Evolutionary conservation across 805 yeast species (phyloP).

Genomic region (Candida orba): DNA sequence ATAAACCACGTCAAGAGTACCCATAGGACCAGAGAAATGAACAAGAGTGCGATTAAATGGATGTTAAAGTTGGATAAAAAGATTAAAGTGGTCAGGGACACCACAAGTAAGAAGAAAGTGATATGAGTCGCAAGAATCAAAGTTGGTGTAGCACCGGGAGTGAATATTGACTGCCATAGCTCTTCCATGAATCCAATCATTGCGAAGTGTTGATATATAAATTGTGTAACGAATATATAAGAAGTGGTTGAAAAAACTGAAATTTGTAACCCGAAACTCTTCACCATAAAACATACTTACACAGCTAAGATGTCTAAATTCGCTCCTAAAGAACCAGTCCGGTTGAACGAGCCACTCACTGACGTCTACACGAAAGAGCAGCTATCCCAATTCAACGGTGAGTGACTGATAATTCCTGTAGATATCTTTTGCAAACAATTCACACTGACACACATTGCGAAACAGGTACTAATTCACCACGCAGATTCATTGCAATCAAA

Average conservation of each 20-base stretch:
- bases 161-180: conserved; percentile 84
- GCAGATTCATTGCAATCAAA: conserved; percentile 66
- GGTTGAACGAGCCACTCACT: conserved; percentile 44
- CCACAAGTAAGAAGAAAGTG: conserved; percentile 61
- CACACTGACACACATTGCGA: too few species aligned
- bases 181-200: conserved; percentile 44
- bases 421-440: too few species aligned
- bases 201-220: background rate
- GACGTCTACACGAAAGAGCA: conserved; percentile 35
- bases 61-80: conserved; percentile 49
- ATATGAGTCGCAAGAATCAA: conserved; percentile 82
- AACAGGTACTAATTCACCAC: conserved; percentile 30
- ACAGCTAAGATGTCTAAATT: conserved; percentile 25
- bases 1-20: conserved; percentile 84
- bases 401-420: conserved; percentile 7
- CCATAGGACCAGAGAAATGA: conserved; percentile 64
- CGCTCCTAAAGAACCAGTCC: conserved; percentile 48
- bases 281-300: background rate
- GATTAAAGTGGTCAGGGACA: conserved; percentile 51
- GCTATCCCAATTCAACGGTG: conserved; percentile 40
- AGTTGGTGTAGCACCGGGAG: conserved; percentile 91
- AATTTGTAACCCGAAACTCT: background rate
- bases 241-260: background rate
- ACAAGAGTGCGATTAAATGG: conserved; percentile 52
- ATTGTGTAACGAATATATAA: background rate